Evolutionary conservation across 164 flowering plant genomes (phyloP).

Genomic region (Nymphaea colorata): DNA sequence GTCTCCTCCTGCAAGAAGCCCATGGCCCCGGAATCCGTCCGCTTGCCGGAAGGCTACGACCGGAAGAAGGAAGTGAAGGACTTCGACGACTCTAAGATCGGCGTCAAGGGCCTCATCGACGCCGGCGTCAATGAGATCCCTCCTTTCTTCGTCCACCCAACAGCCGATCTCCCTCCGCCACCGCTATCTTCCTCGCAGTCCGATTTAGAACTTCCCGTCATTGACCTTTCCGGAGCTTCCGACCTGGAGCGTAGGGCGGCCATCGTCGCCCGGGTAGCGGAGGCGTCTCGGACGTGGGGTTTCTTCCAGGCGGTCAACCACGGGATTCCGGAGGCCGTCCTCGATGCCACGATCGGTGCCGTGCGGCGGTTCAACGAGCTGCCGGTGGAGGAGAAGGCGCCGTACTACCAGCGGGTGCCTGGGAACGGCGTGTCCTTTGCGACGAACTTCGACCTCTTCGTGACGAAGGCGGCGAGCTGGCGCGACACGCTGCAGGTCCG

Average conservation of each 20-base stretch:
- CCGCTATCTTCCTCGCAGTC: background rate
- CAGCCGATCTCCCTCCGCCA: conserved; percentile 5
- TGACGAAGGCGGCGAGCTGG: conserved; percentile 22
- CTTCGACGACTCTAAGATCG: conserved; percentile 30
- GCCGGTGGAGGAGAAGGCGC: background rate
- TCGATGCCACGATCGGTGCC: conserved; percentile 4
- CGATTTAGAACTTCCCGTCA: conserved; percentile 10
- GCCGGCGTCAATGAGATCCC: conserved; percentile 29
- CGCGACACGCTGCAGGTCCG: conserved; percentile 13
- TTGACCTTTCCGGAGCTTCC: conserved; percentile 12
- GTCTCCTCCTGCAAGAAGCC: too few species aligned
- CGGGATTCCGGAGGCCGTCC: conserved; percentile 7
- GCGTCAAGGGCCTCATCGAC: conserved; percentile 29
- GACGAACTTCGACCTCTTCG: conserved; percentile 14
- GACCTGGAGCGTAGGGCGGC: background rate
- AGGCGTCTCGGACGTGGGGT: conserved; percentile 13
- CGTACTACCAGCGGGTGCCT: conserved; percentile 1
- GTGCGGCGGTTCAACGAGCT: conserved; percentile 5
- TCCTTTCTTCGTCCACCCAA: conserved; percentile 15
- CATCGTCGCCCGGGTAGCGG: conserved; percentile 8
- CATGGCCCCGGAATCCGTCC: background rate
- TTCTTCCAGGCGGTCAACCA: conserved; percentile 23
- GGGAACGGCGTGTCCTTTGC: conserved; percentile 5
- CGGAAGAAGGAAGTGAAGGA: conserved; percentile 20
- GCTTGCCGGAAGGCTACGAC: conserved; percentile 3